Evolutionary conservation across 345 rosid species (phyloP), one percentile per base, ranked within the genome.

Genomic region (Eucalyptus guilfoylei): DNA sequence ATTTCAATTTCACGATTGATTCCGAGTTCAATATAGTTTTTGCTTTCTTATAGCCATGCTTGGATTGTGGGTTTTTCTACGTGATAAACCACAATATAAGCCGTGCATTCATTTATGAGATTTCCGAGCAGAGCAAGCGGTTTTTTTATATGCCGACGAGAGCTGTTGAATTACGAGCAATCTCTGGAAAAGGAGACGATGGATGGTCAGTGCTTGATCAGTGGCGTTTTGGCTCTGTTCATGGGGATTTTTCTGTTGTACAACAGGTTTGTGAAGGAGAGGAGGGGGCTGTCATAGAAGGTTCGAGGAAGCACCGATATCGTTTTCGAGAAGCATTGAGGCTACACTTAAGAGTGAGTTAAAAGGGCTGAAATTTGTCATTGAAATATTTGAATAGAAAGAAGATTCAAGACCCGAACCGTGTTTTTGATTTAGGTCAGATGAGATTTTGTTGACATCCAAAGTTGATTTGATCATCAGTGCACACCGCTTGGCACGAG

Each of bases 21-120:
- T n/a, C 37, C 9, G 28, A n/a, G 37, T n/a, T 64, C 3, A 8
- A 42, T 13, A 23, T 28, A 24, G 87, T 34, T 55, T 76, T 40
- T 5, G 34, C n/a, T 47, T 23, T 42, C 28, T 26, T 26, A 3
- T 69, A 96, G 98, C 95, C 98, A 87, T 97, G 97, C 89, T 88
- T 96, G 89, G 98, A 96, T 90, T 72, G 93, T 89, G 98, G 97
- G 72, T 96, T 95, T 90, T 96, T 97, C 93, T 95, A 95, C 88
- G 95, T 97, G 52, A 89, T 93, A 32, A 96, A 96, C 88, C 99
- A 96, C 81, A 97, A 96, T 42, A 91, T 97, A 80, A 94, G 60
- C 28, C 28, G 60, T 23, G 28, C 11, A 23, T 54, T 23, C 60
- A 54, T 54, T 28, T 4, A 54, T 54, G 60, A 54, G 26, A 23